These are phyloP conservation scores for Ogataea populi-albae DNA, from an alignment of 805 yeast species.

Conservation along the genomic window DNA sequence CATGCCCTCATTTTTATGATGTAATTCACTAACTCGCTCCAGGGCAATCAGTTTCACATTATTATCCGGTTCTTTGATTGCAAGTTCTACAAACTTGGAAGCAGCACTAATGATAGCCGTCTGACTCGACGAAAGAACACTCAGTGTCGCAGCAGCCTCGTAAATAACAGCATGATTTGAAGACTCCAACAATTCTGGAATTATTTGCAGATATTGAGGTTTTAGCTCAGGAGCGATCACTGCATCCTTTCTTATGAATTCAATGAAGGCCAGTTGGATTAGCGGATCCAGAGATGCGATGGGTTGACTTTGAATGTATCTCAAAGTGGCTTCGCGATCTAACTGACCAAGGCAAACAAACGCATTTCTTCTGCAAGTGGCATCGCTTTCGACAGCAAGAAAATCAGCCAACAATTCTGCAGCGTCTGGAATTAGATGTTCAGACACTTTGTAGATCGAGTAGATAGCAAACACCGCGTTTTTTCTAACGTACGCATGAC, in stretches of 20 bases:
- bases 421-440: conserved; percentile 93
- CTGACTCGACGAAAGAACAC: conserved; percentile 55
- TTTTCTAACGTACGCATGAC: conserved; percentile 97
- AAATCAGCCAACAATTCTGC: conserved; percentile 74
- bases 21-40: conserved; percentile 77
- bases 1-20: conserved; percentile 72
- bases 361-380: conserved; percentile 94
- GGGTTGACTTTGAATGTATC: conserved; percentile 69
- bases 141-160: conserved; percentile 85
- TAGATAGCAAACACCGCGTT: conserved; percentile 91
- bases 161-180: conserved; percentile 73
- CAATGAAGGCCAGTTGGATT: conserved; percentile 85
- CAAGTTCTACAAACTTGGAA: conserved; percentile 78
- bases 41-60: conserved; percentile 91
- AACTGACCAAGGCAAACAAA: conserved; percentile 81
- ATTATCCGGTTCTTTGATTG: conserved; percentile 90
- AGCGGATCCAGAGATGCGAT: conserved; percentile 73
- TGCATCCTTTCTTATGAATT: conserved; percentile 85
- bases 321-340: conserved; percentile 80
- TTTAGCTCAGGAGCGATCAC: conserved; percentile 58
- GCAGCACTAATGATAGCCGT: conserved; percentile 76
- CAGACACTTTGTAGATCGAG: conserved; percentile 78
- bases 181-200: conserved; percentile 70
- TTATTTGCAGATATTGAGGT: conserved; percentile 66
- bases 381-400: conserved; percentile 79